Base-by-base conservation (phyloP, 371 early-diverging fungal genomes). In the Mucor circinelloides region DNA sequence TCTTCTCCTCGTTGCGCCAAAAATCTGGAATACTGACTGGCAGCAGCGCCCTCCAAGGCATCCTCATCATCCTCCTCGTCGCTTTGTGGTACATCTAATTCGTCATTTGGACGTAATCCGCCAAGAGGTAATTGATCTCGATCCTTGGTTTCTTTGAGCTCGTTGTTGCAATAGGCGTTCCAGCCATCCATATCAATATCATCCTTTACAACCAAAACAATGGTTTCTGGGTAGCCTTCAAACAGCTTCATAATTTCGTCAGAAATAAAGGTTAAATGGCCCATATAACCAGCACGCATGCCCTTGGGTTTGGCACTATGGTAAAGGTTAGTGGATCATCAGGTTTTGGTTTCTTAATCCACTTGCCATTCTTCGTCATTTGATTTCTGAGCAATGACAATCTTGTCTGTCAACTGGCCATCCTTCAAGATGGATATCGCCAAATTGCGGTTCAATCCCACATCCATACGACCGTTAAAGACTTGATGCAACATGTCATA, bases 401-500 rank as follows among this genome's bases (percentile, higher is more conserved):
- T 81, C n/a, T 65, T 64, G 32, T 77, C 69, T 3, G 81, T 81
- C 58, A 81, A 52, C 32, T 73, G 80, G 0, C 93, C 96, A 67
- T 96, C 94, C 61, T 85, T 86, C 69, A 97, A 90, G 0, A 95
- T 89, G 13, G 93, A 90, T 21, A 90, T 74, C 1, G 92, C 90
- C 38, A 94, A 83, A 58, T 82, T 86, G 42, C 86, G 78, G 68
- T 90, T 90, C 58, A 79, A 82, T 62, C 86, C 90, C 21, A 86
- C 76, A 44, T 83, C 84, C 85, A 89, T 80, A 30, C 87, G 86
- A 67, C 94, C 88, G 74, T 97, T 96, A 70, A 97, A 93, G 19
- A 97, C 91, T 74, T 97, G 97, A 70, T 95, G 95, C 55, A 97
- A 85, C 89, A 97, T 94, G 69, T 98, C 98, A 74, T 95, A 98